Evolutionary conservation across 331 rosid species (phyloP).

Genomic region (Quercus phellos): DNA sequence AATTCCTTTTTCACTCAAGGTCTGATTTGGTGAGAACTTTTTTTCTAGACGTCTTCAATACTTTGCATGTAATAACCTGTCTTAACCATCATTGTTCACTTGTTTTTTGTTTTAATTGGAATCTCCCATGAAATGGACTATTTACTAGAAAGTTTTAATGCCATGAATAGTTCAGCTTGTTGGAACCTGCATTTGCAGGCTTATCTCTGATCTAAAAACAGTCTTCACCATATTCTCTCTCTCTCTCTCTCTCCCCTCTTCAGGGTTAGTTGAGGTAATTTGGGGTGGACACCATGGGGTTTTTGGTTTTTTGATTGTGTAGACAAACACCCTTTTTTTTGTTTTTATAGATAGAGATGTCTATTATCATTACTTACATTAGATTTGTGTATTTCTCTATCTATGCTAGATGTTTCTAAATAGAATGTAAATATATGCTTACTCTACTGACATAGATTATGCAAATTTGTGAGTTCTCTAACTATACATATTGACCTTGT

Average conservation of each 20-base stretch:
- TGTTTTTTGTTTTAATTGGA: not conserved
- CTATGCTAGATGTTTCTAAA: not conserved
- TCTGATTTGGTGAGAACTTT: constrained; percentile 79
- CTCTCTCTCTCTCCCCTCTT: not conserved
- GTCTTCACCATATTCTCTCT: not conserved
- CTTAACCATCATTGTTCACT: not conserved
- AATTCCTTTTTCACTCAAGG: constrained; percentile 89
- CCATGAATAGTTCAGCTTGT: not conserved
- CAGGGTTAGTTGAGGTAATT: not conserved
- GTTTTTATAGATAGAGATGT: too few species aligned
- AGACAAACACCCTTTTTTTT: not conserved
- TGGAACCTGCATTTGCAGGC: not conserved
- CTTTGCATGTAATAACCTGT: not conserved
- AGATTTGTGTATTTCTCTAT: too few species aligned
- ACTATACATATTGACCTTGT: not conserved
- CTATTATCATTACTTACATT: too few species aligned
- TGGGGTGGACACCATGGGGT: not conserved
- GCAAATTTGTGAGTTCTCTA: not conserved
- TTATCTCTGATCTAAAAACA: not conserved
- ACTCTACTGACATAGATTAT: not conserved
- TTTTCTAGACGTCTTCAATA: not conserved
- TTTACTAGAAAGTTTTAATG: not conserved
- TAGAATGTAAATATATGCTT: not conserved
- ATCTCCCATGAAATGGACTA: not conserved
- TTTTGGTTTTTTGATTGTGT: not conserved